Evolutionary conservation across 805 yeast genomes (phyloP).

Genomic region (Saccharomycopsis javanensis): DNA sequence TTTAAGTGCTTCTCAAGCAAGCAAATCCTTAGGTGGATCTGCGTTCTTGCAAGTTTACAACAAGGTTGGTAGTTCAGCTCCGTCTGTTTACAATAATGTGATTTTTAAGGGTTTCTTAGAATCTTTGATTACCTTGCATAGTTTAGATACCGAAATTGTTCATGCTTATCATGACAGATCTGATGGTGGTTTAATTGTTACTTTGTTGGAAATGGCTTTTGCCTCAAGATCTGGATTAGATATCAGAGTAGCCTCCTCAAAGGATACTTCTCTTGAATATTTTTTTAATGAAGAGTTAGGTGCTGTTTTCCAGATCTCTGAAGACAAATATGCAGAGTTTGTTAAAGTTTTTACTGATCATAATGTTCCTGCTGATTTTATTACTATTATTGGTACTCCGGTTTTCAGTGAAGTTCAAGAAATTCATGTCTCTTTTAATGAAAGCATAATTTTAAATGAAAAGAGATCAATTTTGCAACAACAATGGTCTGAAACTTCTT

Average conservation of each 20-base stretch:
- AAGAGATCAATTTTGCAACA: conserved; percentile 65
- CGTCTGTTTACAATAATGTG: conserved; percentile 65
- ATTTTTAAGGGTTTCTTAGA: conserved; percentile 61
- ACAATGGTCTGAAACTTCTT: conserved; percentile 81
- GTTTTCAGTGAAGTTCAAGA: conserved; percentile 40
- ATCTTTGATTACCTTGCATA: conserved; percentile 65
- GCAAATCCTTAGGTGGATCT: conserved; percentile 77
- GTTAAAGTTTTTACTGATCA: conserved; percentile 41
- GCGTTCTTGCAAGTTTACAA: conserved; percentile 90
- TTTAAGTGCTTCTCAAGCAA: conserved; percentile 44
- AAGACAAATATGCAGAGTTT: conserved; percentile 45
- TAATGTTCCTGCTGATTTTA: conserved; percentile 45
- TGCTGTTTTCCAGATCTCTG: conserved; percentile 81
- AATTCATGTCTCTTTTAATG: conserved; percentile 40
- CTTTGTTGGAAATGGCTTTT: conserved; percentile 91
- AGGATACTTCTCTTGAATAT: conserved; percentile 39
- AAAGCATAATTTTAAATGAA: conserved; percentile 36
- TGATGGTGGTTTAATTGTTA: conserved; percentile 88
- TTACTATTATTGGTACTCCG: conserved; percentile 65
- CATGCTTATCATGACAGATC: conserved; percentile 91
- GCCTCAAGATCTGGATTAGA: conserved; percentile 85
- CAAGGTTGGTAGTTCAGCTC: conserved; percentile 74
- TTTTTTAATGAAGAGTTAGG: conserved; percentile 93
- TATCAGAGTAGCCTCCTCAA: conserved; percentile 34
- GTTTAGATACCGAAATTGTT: conserved; percentile 41